Conservation (phyloP, 371 early-diverging fungal species). For the Basidiobolus meristosporus region DNA sequence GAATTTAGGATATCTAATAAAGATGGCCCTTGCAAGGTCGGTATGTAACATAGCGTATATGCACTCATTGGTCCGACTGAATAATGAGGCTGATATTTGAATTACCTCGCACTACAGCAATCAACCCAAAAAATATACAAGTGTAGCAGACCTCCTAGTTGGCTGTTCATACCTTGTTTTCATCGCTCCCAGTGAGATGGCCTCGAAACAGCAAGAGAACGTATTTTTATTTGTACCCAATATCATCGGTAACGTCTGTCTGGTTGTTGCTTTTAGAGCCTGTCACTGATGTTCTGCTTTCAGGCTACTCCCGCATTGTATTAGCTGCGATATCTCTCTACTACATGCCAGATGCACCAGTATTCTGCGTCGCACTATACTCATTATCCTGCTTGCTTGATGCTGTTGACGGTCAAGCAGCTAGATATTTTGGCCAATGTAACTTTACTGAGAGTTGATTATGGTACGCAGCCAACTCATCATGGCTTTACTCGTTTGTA, state of each 20-base stretch:
- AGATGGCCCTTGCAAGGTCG: too few relatives aligned
- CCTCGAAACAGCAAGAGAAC: not conserved
- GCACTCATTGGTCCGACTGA: too few relatives aligned
- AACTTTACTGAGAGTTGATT: constrained; percentile 7
- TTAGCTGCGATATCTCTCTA: constrained; percentile 51
- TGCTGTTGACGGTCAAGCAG: constrained; percentile 88
- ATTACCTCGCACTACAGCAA: too few relatives aligned
- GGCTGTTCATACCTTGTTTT: too few relatives aligned
- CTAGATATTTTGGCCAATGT: constrained; percentile 81
- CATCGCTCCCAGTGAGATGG: not conserved
- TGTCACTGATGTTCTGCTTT: not conserved
- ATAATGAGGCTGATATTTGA: too few relatives aligned
- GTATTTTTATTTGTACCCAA: constrained; percentile 5
- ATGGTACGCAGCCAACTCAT: too few relatives aligned
- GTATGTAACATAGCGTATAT: too few relatives aligned
- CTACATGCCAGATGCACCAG: constrained; percentile 52
- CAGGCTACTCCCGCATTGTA: constrained; percentile 74
- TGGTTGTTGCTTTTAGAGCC: too few relatives aligned
- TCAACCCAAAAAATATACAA: too few relatives aligned
- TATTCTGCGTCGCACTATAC: constrained; percentile 53
- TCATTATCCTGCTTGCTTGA: constrained; percentile 79
- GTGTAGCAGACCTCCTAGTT: too few relatives aligned
- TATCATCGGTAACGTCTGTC: constrained; percentile 3
- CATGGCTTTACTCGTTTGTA: constrained; percentile 1
- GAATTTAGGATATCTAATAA: too few relatives aligned